Conservation (phyloP, 2,329 filamentous ascomycete genomes). For the Trichophyton simii region DNA sequence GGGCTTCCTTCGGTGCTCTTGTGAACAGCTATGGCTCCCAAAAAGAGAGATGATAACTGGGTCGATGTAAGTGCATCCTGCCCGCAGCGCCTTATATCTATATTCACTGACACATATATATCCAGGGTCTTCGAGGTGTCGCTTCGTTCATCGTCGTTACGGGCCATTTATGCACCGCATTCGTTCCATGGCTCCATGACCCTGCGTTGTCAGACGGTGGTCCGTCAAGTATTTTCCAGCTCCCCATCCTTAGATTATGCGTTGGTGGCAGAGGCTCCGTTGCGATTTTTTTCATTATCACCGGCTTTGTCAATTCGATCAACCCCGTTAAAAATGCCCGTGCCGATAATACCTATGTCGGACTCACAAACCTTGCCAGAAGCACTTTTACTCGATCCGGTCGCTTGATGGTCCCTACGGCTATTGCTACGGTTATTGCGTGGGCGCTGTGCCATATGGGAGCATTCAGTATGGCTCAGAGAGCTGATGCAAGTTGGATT, state of each 20-base stretch:
- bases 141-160: slow-evolving; percentile 33
- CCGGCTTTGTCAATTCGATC: slow-evolving; percentile 22
- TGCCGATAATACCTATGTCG: slow-evolving; percentile 15
- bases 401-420: slow-evolving; percentile 19
- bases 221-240: slow-evolving; percentile 16
- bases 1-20: not conserved
- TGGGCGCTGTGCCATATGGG: slow-evolving; percentile 19
- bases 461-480: slow-evolving; percentile 15
- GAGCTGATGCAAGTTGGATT: slow-evolving; percentile 19
- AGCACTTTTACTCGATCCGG: slow-evolving; percentile 17
- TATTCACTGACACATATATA: slow-evolving; percentile 1
- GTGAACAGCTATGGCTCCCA: slow-evolving; percentile 6
- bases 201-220: slow-evolving; percentile 19
- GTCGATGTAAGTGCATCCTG: slow-evolving; percentile 14
- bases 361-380: slow-evolving; percentile 15
- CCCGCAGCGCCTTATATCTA: not conserved
- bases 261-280: slow-evolving; percentile 18
- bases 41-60: slow-evolving; percentile 17
- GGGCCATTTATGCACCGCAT: slow-evolving; percentile 32
- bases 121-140: slow-evolving; percentile 31
- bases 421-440: slow-evolving; percentile 14
- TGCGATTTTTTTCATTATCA: slow-evolving; percentile 22
- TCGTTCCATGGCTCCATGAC: slow-evolving; percentile 30
- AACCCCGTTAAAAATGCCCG: slow-evolving; percentile 18
- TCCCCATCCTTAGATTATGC: slow-evolving; percentile 19